Base-by-base conservation (phyloP, 441 rosid genomes). In the Gossypium trilobum region DNA sequence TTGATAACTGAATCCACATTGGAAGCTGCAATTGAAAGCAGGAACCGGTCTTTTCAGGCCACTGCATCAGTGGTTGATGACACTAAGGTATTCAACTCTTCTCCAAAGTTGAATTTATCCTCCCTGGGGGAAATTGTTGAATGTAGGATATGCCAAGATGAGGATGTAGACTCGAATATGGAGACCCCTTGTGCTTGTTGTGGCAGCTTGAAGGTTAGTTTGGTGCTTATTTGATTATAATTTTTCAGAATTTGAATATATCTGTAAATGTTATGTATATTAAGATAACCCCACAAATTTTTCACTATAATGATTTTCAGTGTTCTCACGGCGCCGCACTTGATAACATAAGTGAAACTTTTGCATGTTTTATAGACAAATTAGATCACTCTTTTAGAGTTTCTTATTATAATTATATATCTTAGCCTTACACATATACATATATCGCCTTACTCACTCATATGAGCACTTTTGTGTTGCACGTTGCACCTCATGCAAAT, bases 81-180 rank as follows among this genome's bases (percentile, higher is more conserved):
- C 62, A 61, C 78, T 17, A 78, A 82, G 74, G 68, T 74, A 20
- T 80, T 78, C 1, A 52, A 50, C 27, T 59, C 83, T 64, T 75
- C 77, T 3, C 81, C 80, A 48, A 80, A 74, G 74, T 72, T 83
- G 4, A 88, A 82, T 52, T 83, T 82, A 39, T 83, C 81, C 5
- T 75, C 80, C 56, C 80, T 80, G 0, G 60, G 82, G 69, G 85
- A 85, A 79, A 73, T 94, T 78, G 98, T 85, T 14, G 89, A 89
- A 63, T 94, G 98, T 72, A 88, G 93, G 85, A 91, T 94, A 61
- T 94, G 98, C 82, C 98, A 90, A 75, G 98, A 91, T 23, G 97
- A 94, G 29, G 98, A 90, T 73, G 82, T 72, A 60, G 95, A 89
- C 80, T 86, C 88, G 1, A 91, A 88, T 50, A 94, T 94, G 98